Evolutionary conservation across 192 early-diverging fungal genomes (phyloP).

Genomic region (Backusella sp.): DNA sequence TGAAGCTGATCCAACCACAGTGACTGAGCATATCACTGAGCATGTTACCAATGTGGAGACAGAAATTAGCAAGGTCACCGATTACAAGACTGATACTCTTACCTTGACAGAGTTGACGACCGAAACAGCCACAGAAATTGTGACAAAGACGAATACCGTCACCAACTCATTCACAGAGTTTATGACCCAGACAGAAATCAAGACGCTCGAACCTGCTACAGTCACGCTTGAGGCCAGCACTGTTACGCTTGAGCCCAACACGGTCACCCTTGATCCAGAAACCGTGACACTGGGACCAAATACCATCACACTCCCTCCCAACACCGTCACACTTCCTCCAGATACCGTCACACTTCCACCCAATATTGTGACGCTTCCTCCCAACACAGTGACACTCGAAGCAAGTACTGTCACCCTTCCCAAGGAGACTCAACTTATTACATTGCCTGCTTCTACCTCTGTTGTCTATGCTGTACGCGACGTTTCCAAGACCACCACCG

Average conservation of each 20-base stretch:
- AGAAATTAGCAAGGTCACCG: background rate
- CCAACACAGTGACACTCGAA: background rate
- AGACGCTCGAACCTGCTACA: background rate
- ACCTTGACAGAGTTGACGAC: background rate
- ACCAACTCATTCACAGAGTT: background rate
- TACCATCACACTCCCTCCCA: background rate
- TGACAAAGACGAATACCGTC: no score
- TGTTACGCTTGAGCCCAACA: background rate
- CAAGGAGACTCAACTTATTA: background rate
- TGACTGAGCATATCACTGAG: background rate
- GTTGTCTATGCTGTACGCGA: background rate
- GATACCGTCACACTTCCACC: background rate
- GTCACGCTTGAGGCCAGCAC: background rate
- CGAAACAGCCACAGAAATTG: background rate
- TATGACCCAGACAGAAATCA: background rate
- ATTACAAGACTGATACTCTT: background rate
- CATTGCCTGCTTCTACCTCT: background rate
- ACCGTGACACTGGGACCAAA: background rate
- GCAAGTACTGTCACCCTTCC: background rate
- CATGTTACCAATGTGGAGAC: background rate
- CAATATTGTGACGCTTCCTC: background rate
- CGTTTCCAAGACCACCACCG: background rate
- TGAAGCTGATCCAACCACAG: background rate
- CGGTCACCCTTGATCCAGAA: background rate
- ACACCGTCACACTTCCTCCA: no score